Evolutionary conservation across 1,139 yeast species (phyloP), one percentile per base, ranked within the genome.

Genomic region (Yarrowia galli): DNA sequence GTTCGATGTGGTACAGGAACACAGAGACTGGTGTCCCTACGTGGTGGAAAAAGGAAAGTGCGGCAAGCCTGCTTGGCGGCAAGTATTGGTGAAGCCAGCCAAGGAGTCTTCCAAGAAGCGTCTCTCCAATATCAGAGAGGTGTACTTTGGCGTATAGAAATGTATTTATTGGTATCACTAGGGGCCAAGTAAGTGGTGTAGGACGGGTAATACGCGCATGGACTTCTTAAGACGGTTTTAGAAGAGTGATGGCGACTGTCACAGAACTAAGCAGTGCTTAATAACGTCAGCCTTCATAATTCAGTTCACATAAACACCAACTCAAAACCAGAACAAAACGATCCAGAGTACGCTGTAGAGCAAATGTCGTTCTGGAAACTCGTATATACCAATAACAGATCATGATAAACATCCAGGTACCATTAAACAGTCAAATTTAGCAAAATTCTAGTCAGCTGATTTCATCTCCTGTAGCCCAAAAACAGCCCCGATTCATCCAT

Each of bases 11-110:
- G 45, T 65, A 1, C 36, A 28, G n/a, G 67, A 65, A 42, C 67
- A 65, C 18, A 13, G 67, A 28, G 61, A 65, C 53, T 65, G 60
- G 48, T 65, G 67, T 32, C 67, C 67, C 2, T 65, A 61, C 23
- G 43, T 35, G 35, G 38, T 46, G 56, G 66, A 48, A 48, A 61
- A 61, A 36, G 56, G n/a, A n/a, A n/a, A 61, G 10, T n/a, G n/a
- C 5, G 64, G 32, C 3, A 43, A 42, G 16, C 51, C 51, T 13
- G 64, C 64, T 18, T 58, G 64, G 64, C 20, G 51, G 40, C 51
- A 32, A 13, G 64, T 58, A 1, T 25, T 58, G 20, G 13, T 18
- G 5, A 58, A 43, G 12, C 64, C 51, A 8, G 3, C 51, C 51
- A 58, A 58, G 15, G 42, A 43, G 51, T 58, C 28, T 7, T 58